Conservation (phyloP, 176 grass and related monocot genomes). For the Aegilops tauschii region DNA sequence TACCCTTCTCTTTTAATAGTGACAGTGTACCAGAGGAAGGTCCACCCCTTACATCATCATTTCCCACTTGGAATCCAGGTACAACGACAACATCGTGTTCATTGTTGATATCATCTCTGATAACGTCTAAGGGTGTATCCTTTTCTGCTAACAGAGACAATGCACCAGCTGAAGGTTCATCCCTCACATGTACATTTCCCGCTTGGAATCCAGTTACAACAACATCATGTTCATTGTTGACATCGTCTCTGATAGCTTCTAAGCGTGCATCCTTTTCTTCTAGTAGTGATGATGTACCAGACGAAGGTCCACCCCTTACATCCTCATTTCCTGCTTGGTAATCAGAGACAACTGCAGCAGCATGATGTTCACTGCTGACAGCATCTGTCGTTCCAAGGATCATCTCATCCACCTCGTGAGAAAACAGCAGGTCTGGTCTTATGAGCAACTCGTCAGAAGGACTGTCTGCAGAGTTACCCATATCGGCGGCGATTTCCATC, state of each 20-base stretch:
- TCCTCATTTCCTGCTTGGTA: slow-evolving; percentile 2
- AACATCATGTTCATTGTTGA: neutral
- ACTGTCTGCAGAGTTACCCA: slow-evolving; percentile 7
- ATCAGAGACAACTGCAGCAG: slow-evolving; percentile 20
- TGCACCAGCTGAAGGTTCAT: slow-evolving; percentile 20
- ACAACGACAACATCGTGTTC: slow-evolving; percentile 13
- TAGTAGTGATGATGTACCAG: slow-evolving; percentile 7
- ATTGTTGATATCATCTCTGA: slow-evolving; percentile 17
- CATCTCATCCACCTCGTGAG: slow-evolving; percentile 33
- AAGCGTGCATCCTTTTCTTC: slow-evolving; percentile 20
- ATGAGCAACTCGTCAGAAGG: slow-evolving; percentile 28
- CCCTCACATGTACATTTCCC: slow-evolving; percentile 11
- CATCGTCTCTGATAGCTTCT: slow-evolving; percentile 22
- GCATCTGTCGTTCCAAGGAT: slow-evolving; percentile 36
- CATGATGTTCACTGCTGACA: slow-evolving; percentile 13
- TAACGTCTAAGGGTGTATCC: slow-evolving; percentile 6
- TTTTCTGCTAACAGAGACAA: slow-evolving; percentile 27
- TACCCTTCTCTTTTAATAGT: slow-evolving; percentile 3
- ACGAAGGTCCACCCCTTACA: slow-evolving; percentile 4
- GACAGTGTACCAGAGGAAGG: slow-evolving; percentile 11
- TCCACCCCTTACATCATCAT: slow-evolving; percentile 14
- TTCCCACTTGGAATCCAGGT: slow-evolving; percentile 2
- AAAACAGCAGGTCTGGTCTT: slow-evolving; percentile 19
- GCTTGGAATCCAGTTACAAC: slow-evolving; percentile 11
- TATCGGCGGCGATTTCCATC: neutral